Conservation (phyloP, 495 filamentous ascomycete species). For the Podospora pseudopauciseta region DNA sequence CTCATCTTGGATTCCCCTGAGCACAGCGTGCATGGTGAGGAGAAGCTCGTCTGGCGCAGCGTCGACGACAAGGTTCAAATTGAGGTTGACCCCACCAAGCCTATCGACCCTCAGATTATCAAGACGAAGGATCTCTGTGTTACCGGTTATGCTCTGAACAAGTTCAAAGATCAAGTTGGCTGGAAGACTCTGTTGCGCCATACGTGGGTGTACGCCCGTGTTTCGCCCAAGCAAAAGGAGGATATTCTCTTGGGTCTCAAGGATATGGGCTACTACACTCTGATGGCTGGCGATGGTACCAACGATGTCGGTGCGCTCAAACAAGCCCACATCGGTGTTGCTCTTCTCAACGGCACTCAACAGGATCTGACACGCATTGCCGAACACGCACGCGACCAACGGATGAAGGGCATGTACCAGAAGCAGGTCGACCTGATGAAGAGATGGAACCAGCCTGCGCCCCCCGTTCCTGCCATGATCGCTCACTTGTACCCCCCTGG, state of each 20-base stretch:
- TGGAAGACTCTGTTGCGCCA: slow-evolving; percentile 74
- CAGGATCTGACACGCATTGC: slow-evolving; percentile 87
- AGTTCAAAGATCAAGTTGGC: slow-evolving; percentile 75
- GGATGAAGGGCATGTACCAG: slow-evolving; percentile 98
- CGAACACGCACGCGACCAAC: slow-evolving; percentile 87
- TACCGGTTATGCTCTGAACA: slow-evolving; percentile 88
- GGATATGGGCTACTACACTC: slow-evolving; percentile 92
- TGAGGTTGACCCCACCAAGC: slow-evolving; percentile 79
- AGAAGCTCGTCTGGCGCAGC: slow-evolving; percentile 87
- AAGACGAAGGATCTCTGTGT: slow-evolving; percentile 89
- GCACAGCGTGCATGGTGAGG: slow-evolving; percentile 69
- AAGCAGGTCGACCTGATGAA: slow-evolving; percentile 89
- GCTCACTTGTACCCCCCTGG: slow-evolving; percentile 94
- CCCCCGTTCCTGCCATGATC: slow-evolving; percentile 84
- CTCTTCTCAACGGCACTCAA: slow-evolving; percentile 89
- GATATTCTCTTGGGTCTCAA: slow-evolving; percentile 95
- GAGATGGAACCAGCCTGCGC: slow-evolving; percentile 85
- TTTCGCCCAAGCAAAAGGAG: slow-evolving; percentile 98
- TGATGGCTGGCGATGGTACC: slow-evolving; percentile 98
- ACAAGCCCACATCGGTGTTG: slow-evolving; percentile 96
- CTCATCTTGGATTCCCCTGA: slow-evolving; percentile 94
- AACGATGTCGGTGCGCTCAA: slow-evolving; percentile 98
- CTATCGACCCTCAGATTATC: slow-evolving; percentile 78
- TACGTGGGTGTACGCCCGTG: slow-evolving; percentile 96
- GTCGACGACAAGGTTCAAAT: slow-evolving; percentile 86